Conservation (phyloP, 441 rosid species). For the Gossypium trilobum region DNA sequence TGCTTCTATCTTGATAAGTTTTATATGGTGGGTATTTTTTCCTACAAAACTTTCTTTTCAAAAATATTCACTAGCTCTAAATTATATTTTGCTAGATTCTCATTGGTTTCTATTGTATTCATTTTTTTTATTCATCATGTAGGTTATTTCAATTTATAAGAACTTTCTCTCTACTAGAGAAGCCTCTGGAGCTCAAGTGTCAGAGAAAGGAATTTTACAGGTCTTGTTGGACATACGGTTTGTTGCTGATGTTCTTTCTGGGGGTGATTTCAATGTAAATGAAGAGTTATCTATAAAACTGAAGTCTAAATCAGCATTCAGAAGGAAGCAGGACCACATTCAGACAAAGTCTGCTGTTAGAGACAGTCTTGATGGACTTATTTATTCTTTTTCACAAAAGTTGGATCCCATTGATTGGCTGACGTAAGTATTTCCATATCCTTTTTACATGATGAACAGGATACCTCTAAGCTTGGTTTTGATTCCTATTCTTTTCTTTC, state of each 20-base stretch:
- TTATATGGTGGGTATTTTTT: neutral
- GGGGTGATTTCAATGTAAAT: slow-evolving; percentile 43
- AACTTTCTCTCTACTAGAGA: slow-evolving; percentile 59
- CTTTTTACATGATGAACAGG: neutral
- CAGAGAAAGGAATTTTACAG: slow-evolving; percentile 92
- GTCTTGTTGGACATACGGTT: slow-evolving; percentile 73
- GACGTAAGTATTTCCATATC: slow-evolving; percentile 51
- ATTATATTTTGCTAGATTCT: neutral
- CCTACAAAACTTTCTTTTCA: neutral
- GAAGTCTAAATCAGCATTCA: slow-evolving; percentile 44
- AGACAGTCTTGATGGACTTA: slow-evolving; percentile 58
- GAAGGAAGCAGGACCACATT: slow-evolving; percentile 59
- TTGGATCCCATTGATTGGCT: slow-evolving; percentile 99
- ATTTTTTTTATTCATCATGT: slow-evolving; percentile 22
- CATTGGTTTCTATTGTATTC: neutral
- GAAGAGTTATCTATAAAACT: slow-evolving; percentile 46
- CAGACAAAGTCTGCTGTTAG: slow-evolving; percentile 40
- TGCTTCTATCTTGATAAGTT: slow-evolving; percentile 3
- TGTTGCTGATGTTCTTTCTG: slow-evolving; percentile 76
- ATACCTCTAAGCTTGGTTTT: slow-evolving; percentile 1
- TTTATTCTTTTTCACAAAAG: slow-evolving; percentile 51
- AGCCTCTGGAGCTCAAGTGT: slow-evolving; percentile 49
- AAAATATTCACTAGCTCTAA: neutral
- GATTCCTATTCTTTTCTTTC: neutral
- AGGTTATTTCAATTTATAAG: slow-evolving; percentile 67